Evolutionary conservation across 441 rosid genomes (phyloP), one percentile per base, ranked within the genome.

Genomic region (Adansonia madagascariensis): DNA sequence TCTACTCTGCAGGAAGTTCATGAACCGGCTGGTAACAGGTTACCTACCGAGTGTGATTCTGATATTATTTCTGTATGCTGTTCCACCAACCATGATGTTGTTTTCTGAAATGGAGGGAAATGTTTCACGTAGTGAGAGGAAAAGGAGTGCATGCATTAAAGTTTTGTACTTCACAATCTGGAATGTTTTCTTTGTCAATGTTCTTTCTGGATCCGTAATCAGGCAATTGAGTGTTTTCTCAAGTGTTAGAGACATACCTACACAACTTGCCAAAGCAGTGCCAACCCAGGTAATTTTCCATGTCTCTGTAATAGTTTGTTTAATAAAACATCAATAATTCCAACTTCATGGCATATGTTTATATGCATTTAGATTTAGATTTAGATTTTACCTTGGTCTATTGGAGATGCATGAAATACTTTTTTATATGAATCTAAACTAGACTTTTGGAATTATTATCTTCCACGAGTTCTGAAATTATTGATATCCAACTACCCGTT

Each of bases 1-100:
- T 81, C 22, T 80, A 71, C 17, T 76, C 5, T 82, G 88, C 91
- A 95, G 99, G 88, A 83, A 72, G 74, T 84, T 66, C 53, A 80
- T 95, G 80, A 77, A n/a, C 60, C 92, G 78, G 83, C 71, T 95
- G 83, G 80, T 95, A 73, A 92, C 99, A 52, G 99, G 99, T 73
- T 95, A 95, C 83, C 83, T 95, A 80, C 99, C 99, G 43, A 95
- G 99, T 84, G 98, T 95, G 81, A 76, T 91, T 72, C 80, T 95
- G 80, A 85, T 90, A 76, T 57, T 91, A 46, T 94, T 89, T 82
- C 57, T 94, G 31, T 90, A 88, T 64, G 53, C 90, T 56, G 97
- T 91, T 86, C 98, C 99, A 73, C 99, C 98, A 62, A 79, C 87
- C 80, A 95, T 95, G 99, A 88, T 89, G 94, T 76, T 89, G 55